Base-by-base conservation (phyloP, 257 asterid species). In the Solanum medicagineum region DNA sequence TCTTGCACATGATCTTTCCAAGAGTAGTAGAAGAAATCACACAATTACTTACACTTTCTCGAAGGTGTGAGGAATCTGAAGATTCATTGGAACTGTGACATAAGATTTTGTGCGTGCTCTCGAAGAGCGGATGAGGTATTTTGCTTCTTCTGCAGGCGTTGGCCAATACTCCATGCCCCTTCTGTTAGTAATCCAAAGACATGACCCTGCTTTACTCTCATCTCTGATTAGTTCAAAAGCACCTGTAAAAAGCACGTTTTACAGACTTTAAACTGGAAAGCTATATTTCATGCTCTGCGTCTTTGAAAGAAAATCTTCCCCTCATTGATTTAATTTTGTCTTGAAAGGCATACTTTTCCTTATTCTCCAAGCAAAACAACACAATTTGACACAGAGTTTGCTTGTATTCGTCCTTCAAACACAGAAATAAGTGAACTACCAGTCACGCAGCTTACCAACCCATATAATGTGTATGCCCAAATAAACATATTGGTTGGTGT, bases 101-200 rank as follows among this genome's bases (percentile, higher is more conserved):
- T 90, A 86, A 77, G 95, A 81, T 88, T 86, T 90, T 87, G 89
- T 88, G 89, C 89, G 88, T 20, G 86, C 81, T 65, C 86, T 86
- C 70, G 80, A 90, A 55, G 91, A 89, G 56, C 83, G 87, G 53
- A 91, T 5, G 57, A 86, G 91, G 84, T 87, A 96, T 85, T 94
- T 96, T 66, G 91, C 95, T 90, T 95, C 97, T 90, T 96, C 99
- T 54, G 81, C 89, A 77, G 97, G 94, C 86, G 97, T 91, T 85
- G 98, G 98, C 99, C 98, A 95, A 88, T 96, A 95, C 87, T 94
- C 97, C 82, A 93, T 70, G 79, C 99, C 99, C 88, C 95, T 96
- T 86, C 95, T 92, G 36, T 90, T 93, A 86, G 97, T 86, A 83
- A 96, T 92, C 99, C 98, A 96, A 85, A 95, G 88, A 90, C 99